A percentile compares a stretch with the other conserved stretches of the same genome.
Evolutionary conservation across 2,329 filamentous ascomycete genomes (phyloP).

Genomic region (Tympanopsis confertula): DNA sequence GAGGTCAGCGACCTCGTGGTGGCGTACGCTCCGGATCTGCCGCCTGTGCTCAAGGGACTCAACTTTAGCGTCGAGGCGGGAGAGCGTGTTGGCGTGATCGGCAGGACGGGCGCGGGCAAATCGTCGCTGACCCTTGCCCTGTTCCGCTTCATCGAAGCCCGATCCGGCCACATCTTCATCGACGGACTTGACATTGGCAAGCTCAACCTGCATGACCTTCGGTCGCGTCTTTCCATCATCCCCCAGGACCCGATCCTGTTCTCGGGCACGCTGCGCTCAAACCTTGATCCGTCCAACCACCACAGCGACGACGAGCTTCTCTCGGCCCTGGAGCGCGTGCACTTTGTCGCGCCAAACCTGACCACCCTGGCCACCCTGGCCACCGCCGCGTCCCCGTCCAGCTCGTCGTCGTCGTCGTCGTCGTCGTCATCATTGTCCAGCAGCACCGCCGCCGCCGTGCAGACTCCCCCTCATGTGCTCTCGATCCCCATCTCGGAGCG

Average conservation of each 20-base stretch:
- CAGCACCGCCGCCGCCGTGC: background rate
- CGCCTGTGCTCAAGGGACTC: slow-evolving; percentile 22
- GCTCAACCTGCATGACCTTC: slow-evolving; percentile 47
- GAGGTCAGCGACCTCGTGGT: slow-evolving; percentile 24
- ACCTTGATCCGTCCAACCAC: slow-evolving; percentile 50
- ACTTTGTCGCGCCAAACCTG: slow-evolving; percentile 37
- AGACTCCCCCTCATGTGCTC: slow-evolving; percentile 8
- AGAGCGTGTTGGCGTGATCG: slow-evolving; percentile 54
- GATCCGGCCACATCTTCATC: slow-evolving; percentile 27
- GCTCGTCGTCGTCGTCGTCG: background rate
- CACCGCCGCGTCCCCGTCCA: slow-evolving; percentile 13
- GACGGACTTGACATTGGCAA: slow-evolving; percentile 40
- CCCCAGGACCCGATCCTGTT: slow-evolving; percentile 59
- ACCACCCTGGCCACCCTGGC: slow-evolving; percentile 11
- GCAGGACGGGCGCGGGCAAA: slow-evolving; percentile 55
- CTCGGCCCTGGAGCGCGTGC: slow-evolving; percentile 45
- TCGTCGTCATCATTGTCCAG: no score
- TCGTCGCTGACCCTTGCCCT: slow-evolving; percentile 53
- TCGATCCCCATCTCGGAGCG: slow-evolving; percentile 16
- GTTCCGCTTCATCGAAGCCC: slow-evolving; percentile 42
- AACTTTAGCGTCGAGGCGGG: slow-evolving; percentile 28
- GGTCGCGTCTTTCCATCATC: slow-evolving; percentile 51
- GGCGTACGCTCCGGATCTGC: slow-evolving; percentile 20
- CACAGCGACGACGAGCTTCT: slow-evolving; percentile 50
- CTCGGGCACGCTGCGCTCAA: slow-evolving; percentile 50